Percentiles rank a stretch among this genome's conserved stretches.
These are phyloP conservation scores for Lathyrus oleraceus DNA, from an alignment of 306 rosid genomes.

Conservation along the genomic window DNA sequence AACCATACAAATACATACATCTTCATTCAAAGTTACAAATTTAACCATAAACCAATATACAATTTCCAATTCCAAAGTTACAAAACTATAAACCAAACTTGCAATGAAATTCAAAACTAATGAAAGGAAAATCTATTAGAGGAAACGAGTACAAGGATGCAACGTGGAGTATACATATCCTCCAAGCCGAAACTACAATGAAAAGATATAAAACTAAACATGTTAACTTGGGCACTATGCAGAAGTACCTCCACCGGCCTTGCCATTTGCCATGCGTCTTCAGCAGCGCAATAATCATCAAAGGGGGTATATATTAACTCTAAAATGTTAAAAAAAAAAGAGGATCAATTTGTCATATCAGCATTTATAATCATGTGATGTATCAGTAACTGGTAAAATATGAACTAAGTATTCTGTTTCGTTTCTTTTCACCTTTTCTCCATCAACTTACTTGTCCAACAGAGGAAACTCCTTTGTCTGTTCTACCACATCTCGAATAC, in stretches of 20 bases:
- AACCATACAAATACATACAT: too few species aligned
- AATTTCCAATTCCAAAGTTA: too few species aligned
- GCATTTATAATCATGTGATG: constrained; percentile 16
- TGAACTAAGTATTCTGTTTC: background rate
- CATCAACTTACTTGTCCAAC: constrained; percentile 85
- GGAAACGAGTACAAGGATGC: too few species aligned
- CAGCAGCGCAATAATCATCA: background rate
- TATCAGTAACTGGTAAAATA: constrained; percentile 3
- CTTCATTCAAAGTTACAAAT: too few species aligned
- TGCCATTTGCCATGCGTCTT: background rate
- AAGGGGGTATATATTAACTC: constrained; percentile 5
- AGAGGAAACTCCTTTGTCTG: constrained; percentile 94
- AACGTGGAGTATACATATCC: too few species aligned
- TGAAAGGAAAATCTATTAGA: too few species aligned
- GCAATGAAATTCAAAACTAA: too few species aligned
- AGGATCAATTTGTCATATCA: constrained; percentile 25
- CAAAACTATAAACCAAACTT: too few species aligned
- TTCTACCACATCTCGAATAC: constrained; percentile 96
- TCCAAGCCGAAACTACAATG: too few species aligned
- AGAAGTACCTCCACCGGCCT: constrained; percentile 10
- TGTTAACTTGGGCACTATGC: background rate
- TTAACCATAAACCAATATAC: too few species aligned
- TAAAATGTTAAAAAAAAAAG: background rate
- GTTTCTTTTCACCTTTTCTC: background rate
- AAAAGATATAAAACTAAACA: background rate